Base-by-base conservation (phyloP, 805 yeast species). In the Candida ipomoeae region DNA sequence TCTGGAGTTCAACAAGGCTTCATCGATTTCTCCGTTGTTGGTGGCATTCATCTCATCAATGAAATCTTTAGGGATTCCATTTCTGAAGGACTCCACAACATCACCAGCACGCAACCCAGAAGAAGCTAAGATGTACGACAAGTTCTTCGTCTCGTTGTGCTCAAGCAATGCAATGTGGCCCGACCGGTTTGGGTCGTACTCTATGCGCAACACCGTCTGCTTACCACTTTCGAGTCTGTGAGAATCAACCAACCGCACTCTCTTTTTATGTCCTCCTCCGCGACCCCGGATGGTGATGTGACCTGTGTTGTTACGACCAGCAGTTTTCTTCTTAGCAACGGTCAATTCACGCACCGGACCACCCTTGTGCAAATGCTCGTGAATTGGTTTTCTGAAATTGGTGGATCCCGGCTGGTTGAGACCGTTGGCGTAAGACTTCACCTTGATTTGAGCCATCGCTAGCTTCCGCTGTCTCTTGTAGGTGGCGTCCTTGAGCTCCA, bases 61-160 rank as follows among this genome's bases (percentile, higher is more conserved):
- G 55, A 91, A 73, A 62, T 83, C 81, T 41, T 76, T 68, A 13
- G 97, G 97, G 49, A 92, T 82, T 46, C 97, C 98, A n/a, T 72
- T 66, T 67, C 97, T 82, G 74, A 85, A 94, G 8, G 91, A 83
- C 71, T 91, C 96, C 34, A 94, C 92, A 40, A 74, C 74, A 67
- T 94, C 99, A 45, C 98, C 99, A 2, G 85, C 87, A 71, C 98
- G 83, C 64, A 92, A 73, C 11, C 98, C 99, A 55, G 89, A 92
- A 50, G 94, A 82, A 0, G 99, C 98, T 50, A 90, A 72, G 51
- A 94, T 88, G 67, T 94, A 94, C 10, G 92, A 79, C 53, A 83
- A 70, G 56, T 80, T 75, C 5, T 80, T 82, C 0, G 90, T 78
- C 33, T 71, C 78, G 45, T 74, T 68, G 67, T 86, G 85, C 67